Conservation (phyloP, 345 rosid species). For the Erucastrum elatum region DNA sequence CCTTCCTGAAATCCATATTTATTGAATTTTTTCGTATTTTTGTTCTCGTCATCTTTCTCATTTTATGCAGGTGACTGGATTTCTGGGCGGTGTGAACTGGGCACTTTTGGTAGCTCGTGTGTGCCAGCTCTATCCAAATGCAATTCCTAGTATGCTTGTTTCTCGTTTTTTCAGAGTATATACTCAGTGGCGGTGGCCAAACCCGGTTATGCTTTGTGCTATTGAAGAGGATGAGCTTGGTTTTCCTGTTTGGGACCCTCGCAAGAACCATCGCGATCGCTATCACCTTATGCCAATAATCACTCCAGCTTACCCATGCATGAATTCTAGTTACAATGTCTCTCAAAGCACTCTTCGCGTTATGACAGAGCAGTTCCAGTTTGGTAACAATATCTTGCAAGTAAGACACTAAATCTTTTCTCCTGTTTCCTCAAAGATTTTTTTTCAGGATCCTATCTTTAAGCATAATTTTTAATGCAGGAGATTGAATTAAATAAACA, state of each 20-base stretch:
- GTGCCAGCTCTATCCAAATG: conserved; percentile 82
- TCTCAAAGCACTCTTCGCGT: conserved; percentile 70
- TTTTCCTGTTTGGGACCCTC: conserved; percentile 72
- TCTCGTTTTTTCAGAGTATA: conserved; percentile 69
- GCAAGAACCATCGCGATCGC: conserved; percentile 65
- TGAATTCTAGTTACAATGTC: conserved; percentile 82
- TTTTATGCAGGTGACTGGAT: conserved; percentile 61
- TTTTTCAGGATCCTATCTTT: neutral
- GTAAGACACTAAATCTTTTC: conserved; percentile 31
- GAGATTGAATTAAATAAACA: conserved; percentile 63
- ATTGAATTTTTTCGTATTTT: neutral
- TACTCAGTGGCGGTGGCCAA: conserved; percentile 82
- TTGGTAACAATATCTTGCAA: conserved; percentile 62
- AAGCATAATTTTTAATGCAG: conserved; percentile 34
- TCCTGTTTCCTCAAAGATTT: neutral
- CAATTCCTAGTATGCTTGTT: conserved; percentile 69
- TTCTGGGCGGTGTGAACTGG: conserved; percentile 80
- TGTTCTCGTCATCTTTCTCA: conserved; percentile 4
- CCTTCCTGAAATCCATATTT: conserved; percentile 1
- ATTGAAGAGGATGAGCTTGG: conserved; percentile 69
- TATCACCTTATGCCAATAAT: conserved; percentile 72
- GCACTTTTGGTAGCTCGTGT: conserved; percentile 73
- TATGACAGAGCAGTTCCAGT: conserved; percentile 69
- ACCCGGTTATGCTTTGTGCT: conserved; percentile 76
- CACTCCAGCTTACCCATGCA: conserved; percentile 85